Percentiles rank a stretch among this genome's conserved stretches.
phyloP scores from a whole-genome alignment of 768 basidiomycete species.

The Lactarius deliciosus region DNA sequence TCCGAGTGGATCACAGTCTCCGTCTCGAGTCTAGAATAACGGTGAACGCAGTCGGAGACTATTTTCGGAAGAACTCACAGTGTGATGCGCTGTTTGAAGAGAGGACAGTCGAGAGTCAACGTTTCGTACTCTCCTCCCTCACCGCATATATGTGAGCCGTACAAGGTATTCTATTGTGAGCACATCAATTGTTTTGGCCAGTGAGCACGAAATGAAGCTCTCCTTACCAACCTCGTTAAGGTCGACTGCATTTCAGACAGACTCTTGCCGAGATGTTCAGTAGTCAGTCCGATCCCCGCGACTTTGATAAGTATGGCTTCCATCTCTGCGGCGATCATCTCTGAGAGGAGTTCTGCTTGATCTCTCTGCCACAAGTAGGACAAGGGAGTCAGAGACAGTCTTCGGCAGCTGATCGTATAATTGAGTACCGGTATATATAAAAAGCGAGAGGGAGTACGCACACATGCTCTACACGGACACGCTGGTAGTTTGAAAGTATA shows the following conservation, averaged over 20 bases:
- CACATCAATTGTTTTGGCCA: constrained; percentile 3
- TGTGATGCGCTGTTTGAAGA: constrained; percentile 76
- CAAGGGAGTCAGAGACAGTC: constrained; percentile 76
- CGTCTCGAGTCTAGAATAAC: constrained; percentile 49
- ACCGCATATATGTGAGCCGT: constrained; percentile 92
- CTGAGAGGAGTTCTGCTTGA: constrained; percentile 78
- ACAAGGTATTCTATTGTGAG: constrained; percentile 60
- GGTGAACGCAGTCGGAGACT: not conserved
- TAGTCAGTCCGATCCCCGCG: constrained; percentile 86
- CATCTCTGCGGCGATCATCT: constrained; percentile 83
- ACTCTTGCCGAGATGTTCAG: constrained; percentile 74
- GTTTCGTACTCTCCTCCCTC: constrained; percentile 99
- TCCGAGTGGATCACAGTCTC: constrained; percentile 78
- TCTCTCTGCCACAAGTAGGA: constrained; percentile 94
- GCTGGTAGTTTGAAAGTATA: constrained; percentile 96
- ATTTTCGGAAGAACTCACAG: constrained; percentile 49
- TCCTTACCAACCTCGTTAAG: constrained; percentile 65
- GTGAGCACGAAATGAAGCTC: not conserved
- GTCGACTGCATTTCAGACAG: constrained; percentile 73
- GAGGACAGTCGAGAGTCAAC: constrained; percentile 82
- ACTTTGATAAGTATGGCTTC: constrained; percentile 90
- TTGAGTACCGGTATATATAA: not conserved
- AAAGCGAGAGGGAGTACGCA: constrained; percentile 40
- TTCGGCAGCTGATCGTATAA: constrained; percentile 59
- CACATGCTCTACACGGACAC: constrained; percentile 98